These are phyloP conservation scores for Candida tropicalis DNA, from an alignment of 1,139 yeast genomes.

Conservation along the genomic window DNA sequence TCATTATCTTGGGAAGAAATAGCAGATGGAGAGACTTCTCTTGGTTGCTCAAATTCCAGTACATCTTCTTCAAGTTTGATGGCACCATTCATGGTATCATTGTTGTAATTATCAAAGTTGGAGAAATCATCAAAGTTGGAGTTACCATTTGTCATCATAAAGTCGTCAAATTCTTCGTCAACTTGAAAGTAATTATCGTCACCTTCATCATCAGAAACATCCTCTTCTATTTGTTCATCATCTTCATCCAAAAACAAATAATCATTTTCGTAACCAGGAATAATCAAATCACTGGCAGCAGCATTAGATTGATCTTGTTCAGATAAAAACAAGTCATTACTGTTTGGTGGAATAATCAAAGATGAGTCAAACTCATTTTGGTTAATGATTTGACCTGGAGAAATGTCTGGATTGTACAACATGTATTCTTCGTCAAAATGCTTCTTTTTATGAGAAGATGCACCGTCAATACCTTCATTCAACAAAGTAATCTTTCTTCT, in stretches of 20 bases:
- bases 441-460: conserved; percentile 18
- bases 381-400: conserved; percentile 44
- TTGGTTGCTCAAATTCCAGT: conserved; percentile 5
- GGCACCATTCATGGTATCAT: background rate
- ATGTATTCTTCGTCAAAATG: conserved; percentile 40
- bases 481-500: conserved; percentile 41
- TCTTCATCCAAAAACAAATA: conserved; percentile 35
- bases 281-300: conserved; percentile 15
- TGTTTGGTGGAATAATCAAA: conserved; percentile 28
- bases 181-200: conserved; percentile 44
- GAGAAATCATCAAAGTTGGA: conserved; percentile 9
- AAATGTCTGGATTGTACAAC: conserved; percentile 45
- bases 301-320: conserved; percentile 5
- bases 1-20: conserved; percentile 7
- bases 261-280: conserved; percentile 42
- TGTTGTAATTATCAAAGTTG: conserved; percentile 12
- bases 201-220: conserved; percentile 40
- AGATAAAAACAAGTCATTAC: conserved; percentile 8
- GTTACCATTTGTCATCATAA: conserved; percentile 24
- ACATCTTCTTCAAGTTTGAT: background rate
- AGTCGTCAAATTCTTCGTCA: conserved; percentile 40
- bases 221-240: conserved; percentile 39
- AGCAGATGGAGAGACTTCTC: conserved; percentile 7
- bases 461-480: conserved; percentile 19
- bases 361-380: conserved; percentile 29